Evolutionary conservation across 768 basidiomycete species (phyloP).

Genomic region (Hydnomerulius pinastri): DNA sequence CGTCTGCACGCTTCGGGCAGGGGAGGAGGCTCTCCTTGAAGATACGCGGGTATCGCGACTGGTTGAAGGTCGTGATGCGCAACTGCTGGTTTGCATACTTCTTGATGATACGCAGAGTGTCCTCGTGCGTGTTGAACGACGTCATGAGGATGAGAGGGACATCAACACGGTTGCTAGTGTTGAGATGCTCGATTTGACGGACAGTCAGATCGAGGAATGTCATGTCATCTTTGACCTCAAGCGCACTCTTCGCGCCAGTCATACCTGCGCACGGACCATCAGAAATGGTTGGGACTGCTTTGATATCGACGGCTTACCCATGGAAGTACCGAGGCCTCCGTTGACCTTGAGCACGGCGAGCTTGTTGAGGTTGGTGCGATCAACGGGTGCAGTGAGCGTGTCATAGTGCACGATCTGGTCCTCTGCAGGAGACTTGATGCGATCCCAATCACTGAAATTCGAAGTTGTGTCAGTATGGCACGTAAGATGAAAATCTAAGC

Average conservation of each 20-base stretch:
- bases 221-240: conserved; percentile 75
- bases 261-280: conserved; percentile 37
- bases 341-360: conserved; percentile 80
- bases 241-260: conserved; percentile 68
- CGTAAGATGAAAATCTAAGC: conserved; percentile 6
- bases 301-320: conserved; percentile 38
- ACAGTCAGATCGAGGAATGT: conserved; percentile 69
- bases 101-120: conserved; percentile 76
- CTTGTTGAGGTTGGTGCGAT: conserved; percentile 58
- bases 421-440: conserved; percentile 61
- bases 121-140: conserved; percentile 80
- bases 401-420: conserved; percentile 67
- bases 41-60: conserved; percentile 75
- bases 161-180: conserved; percentile 59
- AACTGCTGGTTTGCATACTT: conserved; percentile 81
- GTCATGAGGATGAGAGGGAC: conserved; percentile 83
- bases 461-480: too few relatives aligned
- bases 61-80: conserved; percentile 70
- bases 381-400: conserved; percentile 44
- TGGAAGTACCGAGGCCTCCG: conserved; percentile 71
- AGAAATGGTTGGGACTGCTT: not conserved
- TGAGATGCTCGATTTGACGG: conserved; percentile 70
- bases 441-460: conserved; percentile 36
- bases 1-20: conserved; percentile 53
- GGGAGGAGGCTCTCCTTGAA: conserved; percentile 69